phyloP scores from a whole-genome alignment of 495 filamentous ascomycete species.

The Neurospora sp. region DNA sequence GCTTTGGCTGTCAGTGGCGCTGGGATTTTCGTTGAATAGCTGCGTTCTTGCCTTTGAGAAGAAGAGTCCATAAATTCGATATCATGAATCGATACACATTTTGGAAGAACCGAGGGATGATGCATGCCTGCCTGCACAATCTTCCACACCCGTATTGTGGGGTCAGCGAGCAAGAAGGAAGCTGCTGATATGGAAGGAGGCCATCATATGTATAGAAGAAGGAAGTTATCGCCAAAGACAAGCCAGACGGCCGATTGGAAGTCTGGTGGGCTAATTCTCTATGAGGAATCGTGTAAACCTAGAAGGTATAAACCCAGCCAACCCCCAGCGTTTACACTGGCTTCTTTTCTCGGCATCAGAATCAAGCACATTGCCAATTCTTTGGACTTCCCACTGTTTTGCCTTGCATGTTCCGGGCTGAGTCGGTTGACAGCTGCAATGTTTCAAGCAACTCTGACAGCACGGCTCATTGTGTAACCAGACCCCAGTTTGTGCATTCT shows the following conservation, averaged over 20 bases:
- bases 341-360: too few relatives aligned
- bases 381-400: background rate
- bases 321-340: too few relatives aligned
- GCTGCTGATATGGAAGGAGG: background rate
- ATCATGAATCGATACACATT: background rate
- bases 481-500: background rate
- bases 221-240: background rate
- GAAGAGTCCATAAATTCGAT: background rate
- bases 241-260: background rate
- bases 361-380: too few relatives aligned
- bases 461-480: background rate
- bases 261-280: too few relatives aligned
- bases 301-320: too few relatives aligned
- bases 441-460: background rate
- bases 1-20: background rate
- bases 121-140: background rate
- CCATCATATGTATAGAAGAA: background rate
- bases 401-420: background rate
- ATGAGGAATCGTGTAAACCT: too few relatives aligned
- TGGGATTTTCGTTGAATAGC: background rate
- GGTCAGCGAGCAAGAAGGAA: background rate
- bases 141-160: background rate
- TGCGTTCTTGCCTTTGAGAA: background rate
- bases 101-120: background rate
- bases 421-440: background rate